phyloP scores from a whole-genome alignment of 23 red algal genomes.

The Gracilaria gracilis region DNA sequence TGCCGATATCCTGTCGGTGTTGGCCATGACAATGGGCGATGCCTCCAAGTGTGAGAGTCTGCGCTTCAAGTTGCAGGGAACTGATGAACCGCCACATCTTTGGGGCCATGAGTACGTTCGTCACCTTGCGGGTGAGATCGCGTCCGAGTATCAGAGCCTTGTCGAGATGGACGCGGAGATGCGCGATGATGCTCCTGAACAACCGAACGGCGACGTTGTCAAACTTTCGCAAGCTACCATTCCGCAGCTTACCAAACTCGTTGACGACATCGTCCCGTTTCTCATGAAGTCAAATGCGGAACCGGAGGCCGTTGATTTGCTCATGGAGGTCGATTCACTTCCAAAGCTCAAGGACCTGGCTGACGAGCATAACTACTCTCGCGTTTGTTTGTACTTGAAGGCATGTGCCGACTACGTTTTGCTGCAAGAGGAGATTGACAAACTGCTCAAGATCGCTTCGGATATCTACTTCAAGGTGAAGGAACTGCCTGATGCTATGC shows the following conservation, averaged over 20 bases:
- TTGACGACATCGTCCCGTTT: constrained; percentile 92
- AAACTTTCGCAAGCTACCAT: constrained; percentile 39
- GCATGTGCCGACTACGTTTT: constrained; percentile 86
- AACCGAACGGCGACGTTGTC: constrained; percentile 15
- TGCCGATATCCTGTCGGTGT: constrained; percentile 90
- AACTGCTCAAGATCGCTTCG: constrained; percentile 67
- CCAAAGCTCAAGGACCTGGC: constrained; percentile 60
- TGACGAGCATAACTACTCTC: constrained; percentile 81
- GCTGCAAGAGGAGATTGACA: constrained; percentile 76
- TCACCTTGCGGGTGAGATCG: constrained; percentile 94
- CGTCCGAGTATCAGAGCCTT: constrained; percentile 63
- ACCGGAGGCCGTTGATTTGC: constrained; percentile 94
- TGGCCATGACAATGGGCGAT: constrained; percentile 99
- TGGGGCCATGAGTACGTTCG: constrained; percentile 99
- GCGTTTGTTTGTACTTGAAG: constrained; percentile 91
- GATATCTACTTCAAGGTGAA: constrained; percentile 78
- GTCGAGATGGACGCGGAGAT: constrained; percentile 37
- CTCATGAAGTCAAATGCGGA: constrained; percentile 89
- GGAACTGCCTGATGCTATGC: constrained; percentile 73
- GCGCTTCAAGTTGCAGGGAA: constrained; percentile 85
- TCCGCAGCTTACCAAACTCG: constrained; percentile 62
- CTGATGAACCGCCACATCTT: constrained; percentile 56
- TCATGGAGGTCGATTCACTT: constrained; percentile 90
- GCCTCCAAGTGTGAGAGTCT: constrained; percentile 78
- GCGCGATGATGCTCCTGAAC: constrained; percentile 32